Evolutionary conservation across 1,139 yeast species (phyloP), one percentile per base, ranked within the genome.

Genomic region (Sugiyamaella sp.): DNA sequence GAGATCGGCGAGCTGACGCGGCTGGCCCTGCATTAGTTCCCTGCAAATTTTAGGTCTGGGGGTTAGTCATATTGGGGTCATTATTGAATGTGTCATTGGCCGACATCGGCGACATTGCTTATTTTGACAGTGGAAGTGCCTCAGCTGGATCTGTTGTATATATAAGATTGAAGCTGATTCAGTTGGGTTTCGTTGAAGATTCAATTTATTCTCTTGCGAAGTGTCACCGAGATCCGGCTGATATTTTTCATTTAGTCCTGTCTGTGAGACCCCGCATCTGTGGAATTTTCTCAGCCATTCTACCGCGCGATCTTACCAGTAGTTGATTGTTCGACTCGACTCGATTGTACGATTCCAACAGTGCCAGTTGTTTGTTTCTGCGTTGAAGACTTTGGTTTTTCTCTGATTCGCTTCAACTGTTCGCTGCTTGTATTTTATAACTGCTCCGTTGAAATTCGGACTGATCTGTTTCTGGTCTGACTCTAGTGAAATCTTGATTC

Each of bases 41-140:
- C 33, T 25, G 45, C 45, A 41, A 41, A 41, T 41, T 41, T 41
- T 41, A 25, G 35, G 45, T 16, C 45, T 22, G 43, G 29, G 12
- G 20, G 20, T 40, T 35, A 41, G 45, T 14, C 35, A 41, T n/a
- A n/a, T 37, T 17, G 41, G 24, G 17, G 41, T 19, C 6, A 37
- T 16, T 12, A 22, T 10, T 3, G 45, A 14, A 41, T 41, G 45
- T 41, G 45, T 41, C 45, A 41, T 41, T 41, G 25, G 21, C 45
- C 45, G 45, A 41, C 25, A 41, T 35, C 45, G 45, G 45, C 42
- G n/a, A 8, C 27, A 37, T 37, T 5, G 19, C 29, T 24, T 29
- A 29, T 29, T 19, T 20, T 4, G 27, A 9, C 14, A n/a, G 16
- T 6, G 14, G 14, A 32, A 38, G 6, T 4, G 5, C 14, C 8